These are phyloP conservation scores for Corrigiola litoralis DNA, from an alignment of 179 eudicot species.

Conservation along the genomic window DNA sequence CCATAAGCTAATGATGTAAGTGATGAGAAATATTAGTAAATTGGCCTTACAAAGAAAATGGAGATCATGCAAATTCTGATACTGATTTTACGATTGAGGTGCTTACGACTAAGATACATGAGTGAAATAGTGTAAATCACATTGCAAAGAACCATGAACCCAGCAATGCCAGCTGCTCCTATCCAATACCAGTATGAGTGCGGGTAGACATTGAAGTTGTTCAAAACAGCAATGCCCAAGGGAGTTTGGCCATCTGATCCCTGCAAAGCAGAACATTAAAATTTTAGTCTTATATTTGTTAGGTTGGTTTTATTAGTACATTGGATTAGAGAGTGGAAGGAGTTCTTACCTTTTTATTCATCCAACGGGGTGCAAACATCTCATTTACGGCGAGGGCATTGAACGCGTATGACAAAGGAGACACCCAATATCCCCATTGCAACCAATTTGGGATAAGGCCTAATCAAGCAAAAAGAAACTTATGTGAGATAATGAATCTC, in stretches of 20 bases:
- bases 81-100: background rate
- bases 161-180: conserved; percentile 75
- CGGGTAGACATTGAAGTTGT: conserved; percentile 49
- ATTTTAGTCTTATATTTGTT: background rate
- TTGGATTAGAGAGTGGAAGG: background rate
- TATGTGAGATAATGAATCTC: background rate
- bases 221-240: conserved; percentile 57
- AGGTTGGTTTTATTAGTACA: background rate
- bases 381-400: conserved; percentile 86
- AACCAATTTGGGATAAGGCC: conserved; percentile 73
- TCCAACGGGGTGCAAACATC: conserved; percentile 92
- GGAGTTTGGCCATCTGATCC: conserved; percentile 55
- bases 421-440: conserved; percentile 87
- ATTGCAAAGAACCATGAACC: conserved; percentile 59
- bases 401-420: conserved; percentile 79
- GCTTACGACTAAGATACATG: conserved; percentile 76
- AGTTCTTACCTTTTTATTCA: conserved; percentile 60
- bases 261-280: conserved; percentile 27
- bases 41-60: conserved; percentile 1
- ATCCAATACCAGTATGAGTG: conserved; percentile 79
- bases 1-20: conserved; percentile 50
- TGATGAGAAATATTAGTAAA: background rate
- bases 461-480: conserved; percentile 13
- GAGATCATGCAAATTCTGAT: background rate
- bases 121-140: conserved; percentile 76